Base-by-base conservation (phyloP, 768 basidiomycete species). In the Polyporus arcularius region DNA sequence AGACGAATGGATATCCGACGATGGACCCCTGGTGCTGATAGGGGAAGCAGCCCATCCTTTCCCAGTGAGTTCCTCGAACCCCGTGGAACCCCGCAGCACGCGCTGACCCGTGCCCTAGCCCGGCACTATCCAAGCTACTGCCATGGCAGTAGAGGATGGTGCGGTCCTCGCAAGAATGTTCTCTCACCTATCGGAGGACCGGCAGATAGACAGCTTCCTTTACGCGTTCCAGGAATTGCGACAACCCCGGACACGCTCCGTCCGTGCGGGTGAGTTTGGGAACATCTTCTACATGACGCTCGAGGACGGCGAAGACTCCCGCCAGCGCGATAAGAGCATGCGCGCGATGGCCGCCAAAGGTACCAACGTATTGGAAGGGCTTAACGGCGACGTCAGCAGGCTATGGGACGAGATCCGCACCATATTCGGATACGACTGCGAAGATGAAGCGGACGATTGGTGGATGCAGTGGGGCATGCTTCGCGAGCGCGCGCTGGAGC, bases 31-130 rank as follows among this genome's bases (percentile, higher is more conserved):
- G 0, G 65, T 75, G 5, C 43, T 76, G 18, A 64, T 76, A 28
- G 78, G 78, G 14, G 71, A 74, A 14, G 75, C 76, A 0, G 76
- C 72, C 16, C 78, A 79, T 67, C 72, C 75, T 2, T 74, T 75
- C 61, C 70, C 73, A 1, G 75, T 76, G 54, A 43, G 71, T 61
- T n/a, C 38, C 11, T 28, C 49, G 4, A 4, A 9, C 9, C 15
- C 21, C 21, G 15, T 6, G 2, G 14, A 7, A 14, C 47, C 5
- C 15, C 6, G 35, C 35, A 35, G 35, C 35, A 35, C 11, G 35
- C 35, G 58, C 54, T 10, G 61, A 60, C 12, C 67, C 40, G 32
- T 7, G 16, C 42, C n/a, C 15, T 28, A 76, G 74, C 73, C 75
- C 4, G 72, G 72, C 11, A 58, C 70, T 4, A 65, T 73, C 6